phyloP scores from a whole-genome alignment of 2,329 filamentous ascomycete genomes.

The Aspergillus texensis region DNA sequence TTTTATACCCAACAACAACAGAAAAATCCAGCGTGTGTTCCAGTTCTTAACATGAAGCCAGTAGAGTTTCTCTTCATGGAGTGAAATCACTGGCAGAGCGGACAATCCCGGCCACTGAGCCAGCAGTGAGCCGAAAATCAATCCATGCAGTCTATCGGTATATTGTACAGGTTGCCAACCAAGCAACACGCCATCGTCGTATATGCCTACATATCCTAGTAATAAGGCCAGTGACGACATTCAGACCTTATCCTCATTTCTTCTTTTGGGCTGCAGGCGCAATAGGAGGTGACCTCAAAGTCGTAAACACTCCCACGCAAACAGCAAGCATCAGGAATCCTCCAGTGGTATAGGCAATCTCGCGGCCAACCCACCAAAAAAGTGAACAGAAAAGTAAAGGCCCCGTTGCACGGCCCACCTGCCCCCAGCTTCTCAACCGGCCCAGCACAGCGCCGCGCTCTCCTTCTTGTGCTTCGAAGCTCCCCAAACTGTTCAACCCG shows the following conservation, averaged over 20 bases:
- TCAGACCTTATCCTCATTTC: background rate
- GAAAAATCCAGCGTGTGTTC: background rate
- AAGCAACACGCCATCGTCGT: background rate
- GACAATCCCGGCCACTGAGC: background rate
- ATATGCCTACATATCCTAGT: background rate
- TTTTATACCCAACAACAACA: conserved; percentile 18
- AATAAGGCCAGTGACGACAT: background rate
- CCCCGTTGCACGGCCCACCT: conserved; percentile 83
- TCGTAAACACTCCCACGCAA: conserved; percentile 68
- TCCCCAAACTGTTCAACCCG: conserved; percentile 86
- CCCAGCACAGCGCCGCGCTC: conserved; percentile 88
- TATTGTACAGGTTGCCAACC: background rate
- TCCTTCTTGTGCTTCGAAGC: conserved; percentile 78
- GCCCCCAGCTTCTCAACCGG: conserved; percentile 76
- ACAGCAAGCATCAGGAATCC: conserved; percentile 79
- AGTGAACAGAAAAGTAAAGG: conserved; percentile 90
- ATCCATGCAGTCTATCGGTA: background rate
- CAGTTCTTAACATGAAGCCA: background rate
- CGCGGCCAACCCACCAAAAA: conserved; percentile 97
- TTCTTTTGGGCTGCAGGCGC: background rate
- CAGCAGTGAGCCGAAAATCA: conserved; percentile 1
- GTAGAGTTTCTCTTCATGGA: background rate
- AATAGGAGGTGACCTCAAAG: conserved; percentile 64
- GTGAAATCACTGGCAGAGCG: background rate
- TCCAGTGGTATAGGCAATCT: conserved; percentile 80